These are phyloP conservation scores for Paracoccidioides brasiliensis DNA, from an alignment of 2,329 filamentous ascomycete genomes.

Conservation along the genomic window DNA sequence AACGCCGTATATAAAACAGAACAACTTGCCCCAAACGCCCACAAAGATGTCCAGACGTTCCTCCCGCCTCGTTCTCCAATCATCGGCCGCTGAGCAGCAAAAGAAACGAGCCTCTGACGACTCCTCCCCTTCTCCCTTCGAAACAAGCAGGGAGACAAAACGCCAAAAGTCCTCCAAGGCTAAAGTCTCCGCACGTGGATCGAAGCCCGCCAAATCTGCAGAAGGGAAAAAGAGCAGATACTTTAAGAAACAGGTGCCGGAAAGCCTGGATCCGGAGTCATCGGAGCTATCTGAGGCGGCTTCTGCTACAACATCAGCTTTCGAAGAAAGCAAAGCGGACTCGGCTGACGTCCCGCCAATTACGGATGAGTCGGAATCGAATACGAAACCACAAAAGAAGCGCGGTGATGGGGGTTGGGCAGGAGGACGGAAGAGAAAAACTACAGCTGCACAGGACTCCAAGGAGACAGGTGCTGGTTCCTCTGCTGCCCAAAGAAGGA, in stretches of 20 bases:
- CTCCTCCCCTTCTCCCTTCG: slow-evolving; percentile 19
- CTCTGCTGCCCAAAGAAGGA: slow-evolving; percentile 7
- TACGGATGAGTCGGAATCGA: slow-evolving; percentile 8
- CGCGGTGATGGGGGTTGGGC: slow-evolving; percentile 12
- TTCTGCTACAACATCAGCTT: slow-evolving; percentile 21
- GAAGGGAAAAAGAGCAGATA: slow-evolving; percentile 38
- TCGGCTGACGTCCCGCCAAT: slow-evolving; percentile 36
- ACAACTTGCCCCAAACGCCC: not conserved
- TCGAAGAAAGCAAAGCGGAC: slow-evolving; percentile 28
- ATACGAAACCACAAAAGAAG: slow-evolving; percentile 14
- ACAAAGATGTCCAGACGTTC: slow-evolving; percentile 25
- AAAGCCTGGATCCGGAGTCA: slow-evolving; percentile 16
- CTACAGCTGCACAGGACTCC: slow-evolving; percentile 2
- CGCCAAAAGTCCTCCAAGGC: slow-evolving; percentile 6
- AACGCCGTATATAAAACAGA: not conserved
- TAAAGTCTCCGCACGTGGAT: slow-evolving; percentile 8
- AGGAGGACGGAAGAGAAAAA: slow-evolving; percentile 9
- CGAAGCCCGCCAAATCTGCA: slow-evolving; percentile 22
- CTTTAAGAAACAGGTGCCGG: slow-evolving; percentile 31
- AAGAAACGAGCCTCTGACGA: slow-evolving; percentile 11
- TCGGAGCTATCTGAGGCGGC: slow-evolving; percentile 11
- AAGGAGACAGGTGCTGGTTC: slow-evolving; percentile 4
- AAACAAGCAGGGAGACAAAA: slow-evolving; percentile 11
- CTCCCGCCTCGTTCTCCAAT: slow-evolving; percentile 24
- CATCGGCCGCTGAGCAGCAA: slow-evolving; percentile 14